phyloP scores from a whole-genome alignment of 164 flowering plant species.

The Euptelea pleiosperma region DNA sequence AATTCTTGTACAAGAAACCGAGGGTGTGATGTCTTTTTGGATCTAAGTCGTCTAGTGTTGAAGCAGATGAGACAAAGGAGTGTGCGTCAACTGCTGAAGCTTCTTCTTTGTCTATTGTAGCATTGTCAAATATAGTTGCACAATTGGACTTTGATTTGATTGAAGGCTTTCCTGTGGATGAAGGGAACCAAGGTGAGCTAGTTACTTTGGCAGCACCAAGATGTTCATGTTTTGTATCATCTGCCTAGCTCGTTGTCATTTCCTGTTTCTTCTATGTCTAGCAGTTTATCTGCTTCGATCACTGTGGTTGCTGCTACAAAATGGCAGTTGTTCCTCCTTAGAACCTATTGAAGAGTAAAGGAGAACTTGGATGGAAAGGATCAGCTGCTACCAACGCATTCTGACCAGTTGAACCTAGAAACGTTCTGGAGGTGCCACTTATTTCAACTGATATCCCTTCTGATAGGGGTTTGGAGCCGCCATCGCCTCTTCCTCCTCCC shows the following conservation, averaged over 20 bases:
- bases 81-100: slow-evolving; percentile 38
- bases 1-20: slow-evolving; percentile 21
- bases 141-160: slow-evolving; percentile 84
- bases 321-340: slow-evolving; percentile 86
- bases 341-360: slow-evolving; percentile 48
- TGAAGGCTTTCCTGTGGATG: slow-evolving; percentile 77
- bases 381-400: slow-evolving; percentile 99
- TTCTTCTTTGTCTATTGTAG: slow-evolving; percentile 29
- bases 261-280: slow-evolving; percentile 38
- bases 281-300: slow-evolving; percentile 51
- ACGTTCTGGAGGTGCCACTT: slow-evolving; percentile 36
- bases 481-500: too few relatives aligned
- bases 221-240: slow-evolving; percentile 29
- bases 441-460: slow-evolving; percentile 17
- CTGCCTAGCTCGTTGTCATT: slow-evolving; percentile 36
- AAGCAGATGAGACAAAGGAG: slow-evolving; percentile 38
- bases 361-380: slow-evolving; percentile 90
- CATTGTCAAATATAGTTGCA: slow-evolving; percentile 34
- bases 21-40: slow-evolving; percentile 15
- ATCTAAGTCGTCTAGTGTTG: slow-evolving; percentile 18
- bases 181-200: slow-evolving; percentile 52
- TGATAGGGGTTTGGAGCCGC: too few relatives aligned
- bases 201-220: slow-evolving; percentile 19
- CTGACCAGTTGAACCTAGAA: slow-evolving; percentile 94
- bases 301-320: slow-evolving; percentile 94